Conservation (phyloP, 129 eudicot species). For the Flaveria robusta region DNA sequence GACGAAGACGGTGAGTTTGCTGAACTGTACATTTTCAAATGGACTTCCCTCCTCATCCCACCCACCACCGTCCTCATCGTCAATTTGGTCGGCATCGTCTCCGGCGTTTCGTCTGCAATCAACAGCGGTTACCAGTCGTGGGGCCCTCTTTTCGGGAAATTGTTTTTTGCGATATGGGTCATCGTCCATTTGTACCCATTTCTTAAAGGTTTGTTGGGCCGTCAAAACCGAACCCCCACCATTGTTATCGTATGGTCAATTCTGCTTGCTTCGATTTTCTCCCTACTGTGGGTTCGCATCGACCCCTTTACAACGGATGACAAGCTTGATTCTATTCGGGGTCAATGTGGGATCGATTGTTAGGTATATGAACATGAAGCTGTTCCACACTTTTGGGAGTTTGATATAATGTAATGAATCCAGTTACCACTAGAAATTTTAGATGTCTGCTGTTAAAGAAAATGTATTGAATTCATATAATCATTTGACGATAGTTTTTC, state of each 20-base stretch:
- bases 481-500: slow-evolving; percentile 52
- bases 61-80: slow-evolving; percentile 64
- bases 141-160: slow-evolving; percentile 70
- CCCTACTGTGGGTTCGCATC: slow-evolving; percentile 64
- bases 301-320: slow-evolving; percentile 52
- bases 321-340: slow-evolving; percentile 33
- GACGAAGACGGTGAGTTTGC: slow-evolving; percentile 67
- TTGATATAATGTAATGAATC: slow-evolving; percentile 15
- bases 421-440: background rate
- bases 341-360: slow-evolving; percentile 61
- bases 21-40: slow-evolving; percentile 67
- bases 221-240: slow-evolving; percentile 59
- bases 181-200: slow-evolving; percentile 71
- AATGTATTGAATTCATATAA: background rate
- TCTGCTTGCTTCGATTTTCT: slow-evolving; percentile 69
- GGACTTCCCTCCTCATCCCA: slow-evolving; percentile 73
- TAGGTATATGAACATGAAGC: slow-evolving; percentile 33
- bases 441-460: no score
- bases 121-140: slow-evolving; percentile 66
- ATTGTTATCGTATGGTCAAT: slow-evolving; percentile 73
- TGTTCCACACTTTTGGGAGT: slow-evolving; percentile 15
- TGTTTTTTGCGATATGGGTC: slow-evolving; percentile 75
- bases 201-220: slow-evolving; percentile 63
- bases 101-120: slow-evolving; percentile 66
- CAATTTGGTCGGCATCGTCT: slow-evolving; percentile 61